Evolutionary conservation across 805 yeast species (phyloP).

Genomic region (Starmerella stigmatis): DNA sequence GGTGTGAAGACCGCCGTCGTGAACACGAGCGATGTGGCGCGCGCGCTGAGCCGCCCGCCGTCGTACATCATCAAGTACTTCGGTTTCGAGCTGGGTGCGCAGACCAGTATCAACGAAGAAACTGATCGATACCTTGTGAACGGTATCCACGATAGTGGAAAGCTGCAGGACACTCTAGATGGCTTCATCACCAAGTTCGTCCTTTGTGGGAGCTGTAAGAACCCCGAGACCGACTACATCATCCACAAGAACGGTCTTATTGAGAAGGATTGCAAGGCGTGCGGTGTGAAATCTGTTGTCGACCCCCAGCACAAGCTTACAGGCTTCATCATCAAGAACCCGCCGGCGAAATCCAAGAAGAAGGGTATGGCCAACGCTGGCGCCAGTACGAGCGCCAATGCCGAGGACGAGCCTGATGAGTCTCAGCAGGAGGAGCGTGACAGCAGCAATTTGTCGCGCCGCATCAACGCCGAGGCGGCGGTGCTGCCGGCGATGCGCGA

Average conservation of each 20-base stretch:
- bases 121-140: constrained; percentile 84
- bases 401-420: constrained; percentile 23
- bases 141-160: constrained; percentile 84
- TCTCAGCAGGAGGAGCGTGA: constrained; percentile 39
- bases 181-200: constrained; percentile 90
- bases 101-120: constrained; percentile 68
- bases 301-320: constrained; percentile 80
- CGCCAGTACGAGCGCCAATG: constrained; percentile 25
- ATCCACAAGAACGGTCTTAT: constrained; percentile 64
- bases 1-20: constrained; percentile 95
- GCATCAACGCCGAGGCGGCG: constrained; percentile 77
- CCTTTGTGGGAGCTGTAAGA: constrained; percentile 86
- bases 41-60: constrained; percentile 89
- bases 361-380: constrained; percentile 81
- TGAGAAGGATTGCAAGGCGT: constrained; percentile 93
- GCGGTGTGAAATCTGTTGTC: constrained; percentile 79
- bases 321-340: constrained; percentile 82
- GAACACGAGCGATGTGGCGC: constrained; percentile 83
- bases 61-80: constrained; percentile 85
- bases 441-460: constrained; percentile 65
- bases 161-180: constrained; percentile 87
- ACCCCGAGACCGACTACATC: constrained; percentile 91
- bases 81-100: constrained; percentile 96
- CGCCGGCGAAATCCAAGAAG: constrained; percentile 47
- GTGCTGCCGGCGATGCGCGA: constrained; percentile 45